phyloP scores from a whole-genome alignment of 2,329 filamentous ascomycete genomes.

The Aspergillus ochraceus region DNA sequence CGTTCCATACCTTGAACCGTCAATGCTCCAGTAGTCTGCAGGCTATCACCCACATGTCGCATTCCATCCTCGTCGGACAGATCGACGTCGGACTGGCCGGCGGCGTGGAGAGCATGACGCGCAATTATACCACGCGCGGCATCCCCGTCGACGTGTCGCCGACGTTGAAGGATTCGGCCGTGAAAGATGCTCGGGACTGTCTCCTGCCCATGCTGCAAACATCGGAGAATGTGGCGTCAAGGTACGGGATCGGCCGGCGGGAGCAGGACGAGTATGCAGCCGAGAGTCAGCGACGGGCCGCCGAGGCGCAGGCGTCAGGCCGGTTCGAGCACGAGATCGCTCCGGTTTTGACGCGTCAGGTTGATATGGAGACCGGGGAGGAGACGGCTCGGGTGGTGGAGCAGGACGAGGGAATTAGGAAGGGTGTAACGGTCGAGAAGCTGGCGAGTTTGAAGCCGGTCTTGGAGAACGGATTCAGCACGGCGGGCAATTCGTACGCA shows the following conservation, averaged over 20 bases:
- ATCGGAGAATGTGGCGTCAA: conserved; percentile 84
- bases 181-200: conserved; percentile 73
- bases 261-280: conserved; percentile 79
- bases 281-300: conserved; percentile 80
- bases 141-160: conserved; percentile 27
- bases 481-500: conserved; percentile 59
- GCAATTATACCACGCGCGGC: conserved; percentile 25
- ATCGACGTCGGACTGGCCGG: conserved; percentile 87
- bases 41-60: conserved; percentile 86
- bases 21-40: conserved; percentile 96
- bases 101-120: conserved; percentile 82
- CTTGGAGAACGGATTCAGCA: conserved; percentile 79
- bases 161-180: conserved; percentile 16
- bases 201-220: conserved; percentile 94
- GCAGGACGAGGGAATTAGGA: conserved; percentile 79
- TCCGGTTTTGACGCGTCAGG: conserved; percentile 78
- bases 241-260: conserved; percentile 78
- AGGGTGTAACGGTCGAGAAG: conserved; percentile 77
- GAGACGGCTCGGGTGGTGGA: conserved; percentile 61
- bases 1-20: conserved; percentile 78
- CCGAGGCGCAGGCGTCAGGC: conserved; percentile 80
- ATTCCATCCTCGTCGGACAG: conserved; percentile 72
- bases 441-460: conserved; percentile 80
- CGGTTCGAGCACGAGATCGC: conserved; percentile 89
- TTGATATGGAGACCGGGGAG: conserved; percentile 70